Base-by-base conservation (phyloP, 2,329 filamentous ascomycete species). In the Cylindrodendrum hubeiense region DNA sequence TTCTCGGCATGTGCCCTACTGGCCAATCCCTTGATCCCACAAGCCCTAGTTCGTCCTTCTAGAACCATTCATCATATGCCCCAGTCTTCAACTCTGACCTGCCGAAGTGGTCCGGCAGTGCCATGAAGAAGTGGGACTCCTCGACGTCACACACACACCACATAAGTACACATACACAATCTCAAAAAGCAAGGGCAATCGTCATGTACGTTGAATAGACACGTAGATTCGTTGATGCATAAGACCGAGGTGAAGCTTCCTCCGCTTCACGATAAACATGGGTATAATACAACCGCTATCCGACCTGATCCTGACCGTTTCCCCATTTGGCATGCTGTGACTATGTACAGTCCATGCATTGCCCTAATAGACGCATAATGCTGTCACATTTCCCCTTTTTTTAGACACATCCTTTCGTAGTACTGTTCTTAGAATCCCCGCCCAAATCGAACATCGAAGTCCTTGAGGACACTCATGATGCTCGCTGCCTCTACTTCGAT, bases 381-480 rank as follows among this genome's bases (percentile, higher is more conserved):
- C 60, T 59, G 33, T 28, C 63, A 51, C 54, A 55, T 50, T 53
- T 58, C 60, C 65, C 37, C 62, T 61, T 70, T 69, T 49, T 50
- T 60, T 46, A 53, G 51, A 57, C 54, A n/a, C 22, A 61, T 50
- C 51, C 62, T 44, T 39, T 39, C 67, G 49, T 51, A 37, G 33
- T 49, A 17, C 8, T 52, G 12, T 53, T 59, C 60, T 75, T 71
- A 80, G 49, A 76, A 76, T 51, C 80, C 78, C 39, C 79, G 74
- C 41, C 89, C 89, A 77, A 95, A 95, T 58, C 92, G 83, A 53
- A 93, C 85, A 74, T 95, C 92, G 79, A 95, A 95, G 68, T 92
- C 90, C 78, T 92, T 93, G 65, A 95, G 80, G n/a, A 94, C 92
- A 44, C 91, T 91, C 92, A 95, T 94, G 59, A 95, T 93, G 77